Base-by-base conservation (phyloP, 2,329 filamentous ascomycete species). In the Tolypocladium tropicale region DNA sequence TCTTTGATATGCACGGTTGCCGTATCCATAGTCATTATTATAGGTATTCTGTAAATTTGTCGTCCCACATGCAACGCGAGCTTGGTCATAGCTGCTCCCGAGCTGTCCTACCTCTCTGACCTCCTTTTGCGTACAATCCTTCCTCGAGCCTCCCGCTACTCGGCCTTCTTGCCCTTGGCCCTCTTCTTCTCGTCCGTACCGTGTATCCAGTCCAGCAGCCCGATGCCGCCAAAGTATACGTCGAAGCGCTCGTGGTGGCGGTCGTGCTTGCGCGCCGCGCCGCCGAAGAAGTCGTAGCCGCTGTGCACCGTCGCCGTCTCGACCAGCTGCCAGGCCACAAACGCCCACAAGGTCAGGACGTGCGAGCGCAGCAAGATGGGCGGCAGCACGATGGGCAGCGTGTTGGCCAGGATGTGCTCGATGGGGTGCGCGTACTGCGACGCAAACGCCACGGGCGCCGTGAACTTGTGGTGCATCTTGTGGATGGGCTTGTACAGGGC, bases 171-270 rank as follows among this genome's bases (percentile, higher is more conserved):
- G 1, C 21, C 52, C 51, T 56, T 58, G 50, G 52, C 55, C 34
- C 54, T 37, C 16, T 36, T 41, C 50, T 52, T 58, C 58, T 67
- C 65, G 23, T 66, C 68, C 0, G 80, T 83, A 23, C 76, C 78
- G 65, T 81, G 78, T 12, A 80, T n/a, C 75, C 76, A 81, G 63
- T 83, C 79, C 63, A 83, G 63, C 53, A 78, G 61, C 2, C 78
- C 78, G 59, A 81, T 68, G 0, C 72, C 75, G 1, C 79, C 79
- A 66, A 76, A 83, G 59, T 82, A 75, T 16, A 81, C 67, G 56
- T 75, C 74, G 60, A 82, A 82, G 59, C 74, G 74, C 70, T 82
- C 78, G 65, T 83, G 80, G 61, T 84, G 81, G 33, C 75, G 64
- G 66, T 84, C 81, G 66, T 84, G 80, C 64, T 74, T 75, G 59